A percentile compares a stretch with the other conserved stretches of the same genome.
phyloP scores from a whole-genome alignment of 352 stramenopile genomes.

The Phytophthora foliorum region DNA sequence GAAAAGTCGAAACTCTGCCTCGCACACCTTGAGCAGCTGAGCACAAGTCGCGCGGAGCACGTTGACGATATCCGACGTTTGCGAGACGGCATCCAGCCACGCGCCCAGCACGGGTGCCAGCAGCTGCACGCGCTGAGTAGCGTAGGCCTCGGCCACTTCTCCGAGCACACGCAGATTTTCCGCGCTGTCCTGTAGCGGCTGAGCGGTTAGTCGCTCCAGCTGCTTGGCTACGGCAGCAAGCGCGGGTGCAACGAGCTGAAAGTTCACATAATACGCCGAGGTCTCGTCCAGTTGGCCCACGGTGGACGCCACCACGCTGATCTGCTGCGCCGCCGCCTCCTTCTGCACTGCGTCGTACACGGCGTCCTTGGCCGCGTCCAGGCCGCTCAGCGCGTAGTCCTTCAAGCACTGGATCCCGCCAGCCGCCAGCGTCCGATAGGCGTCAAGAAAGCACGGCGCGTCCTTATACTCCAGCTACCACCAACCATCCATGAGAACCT shows the following conservation, averaged over 20 bases:
- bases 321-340: conserved; percentile 16
- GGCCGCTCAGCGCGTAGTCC: conserved; percentile 73
- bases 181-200: conserved; percentile 39
- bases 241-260: conserved; percentile 74
- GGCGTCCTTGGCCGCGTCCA: conserved; percentile 77
- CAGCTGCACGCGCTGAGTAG: conserved; percentile 64
- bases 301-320: conserved; percentile 15
- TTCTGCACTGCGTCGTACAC: conserved; percentile 68
- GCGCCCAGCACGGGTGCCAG: conserved; percentile 58
- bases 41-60: conserved; percentile 73
- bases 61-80: conserved; percentile 77
- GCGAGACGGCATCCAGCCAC: conserved; percentile 61
- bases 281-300: conserved; percentile 67
- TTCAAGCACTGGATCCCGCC: conserved; percentile 73
- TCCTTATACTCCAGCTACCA: conserved; percentile 82
- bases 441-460: conserved; percentile 75
- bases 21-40: conserved; percentile 76
- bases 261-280: conserved; percentile 82
- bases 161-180: conserved; percentile 56
- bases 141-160: conserved; percentile 71
- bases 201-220: conserved; percentile 58
- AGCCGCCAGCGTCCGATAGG: conserved; percentile 71
- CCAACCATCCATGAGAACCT: too few species aligned
- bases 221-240: conserved; percentile 69
- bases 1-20: conserved; percentile 82